Evolutionary conservation across 73 alveolate species (phyloP).

Genomic region (Symbiodinium pilosum): DNA sequence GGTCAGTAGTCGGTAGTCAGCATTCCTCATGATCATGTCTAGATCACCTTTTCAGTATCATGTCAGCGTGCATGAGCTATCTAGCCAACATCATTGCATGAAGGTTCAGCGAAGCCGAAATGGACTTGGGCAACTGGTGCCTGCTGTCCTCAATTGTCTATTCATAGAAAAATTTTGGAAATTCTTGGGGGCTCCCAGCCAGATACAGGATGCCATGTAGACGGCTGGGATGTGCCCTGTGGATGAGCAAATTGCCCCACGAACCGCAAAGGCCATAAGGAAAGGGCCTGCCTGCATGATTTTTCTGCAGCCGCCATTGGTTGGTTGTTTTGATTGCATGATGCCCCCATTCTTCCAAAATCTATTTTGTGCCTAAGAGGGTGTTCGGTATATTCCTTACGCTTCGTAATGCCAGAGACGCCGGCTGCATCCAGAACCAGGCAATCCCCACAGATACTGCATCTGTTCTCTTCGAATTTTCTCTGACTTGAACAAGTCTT

Average conservation of each 20-base stretch:
- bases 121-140: not conserved
- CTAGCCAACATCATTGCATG: not conserved
- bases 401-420: no score
- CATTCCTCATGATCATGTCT: no score
- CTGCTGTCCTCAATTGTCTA: no score
- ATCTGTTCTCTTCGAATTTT: not conserved
- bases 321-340: not conserved
- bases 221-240: slow-evolving; percentile 3
- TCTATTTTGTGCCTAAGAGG: no score
- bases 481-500: not conserved
- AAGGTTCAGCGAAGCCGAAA: not conserved
- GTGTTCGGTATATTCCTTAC: no score
- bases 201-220: not conserved
- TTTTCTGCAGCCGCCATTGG: not conserved
- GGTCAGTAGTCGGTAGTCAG: no score
- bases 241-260: slow-evolving; percentile 14
- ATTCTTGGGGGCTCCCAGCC: not conserved
- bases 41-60: no score
- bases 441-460: not conserved
- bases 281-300: not conserved
- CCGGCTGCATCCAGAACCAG: not conserved
- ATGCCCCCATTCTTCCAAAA: no score
- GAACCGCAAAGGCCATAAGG: not conserved
- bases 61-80: no score
- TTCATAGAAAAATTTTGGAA: not conserved